Evolutionary conservation across 192 early-diverging fungal species (phyloP), one percentile per base, ranked within the genome.

Genomic region (Chytriomyces sp.): DNA sequence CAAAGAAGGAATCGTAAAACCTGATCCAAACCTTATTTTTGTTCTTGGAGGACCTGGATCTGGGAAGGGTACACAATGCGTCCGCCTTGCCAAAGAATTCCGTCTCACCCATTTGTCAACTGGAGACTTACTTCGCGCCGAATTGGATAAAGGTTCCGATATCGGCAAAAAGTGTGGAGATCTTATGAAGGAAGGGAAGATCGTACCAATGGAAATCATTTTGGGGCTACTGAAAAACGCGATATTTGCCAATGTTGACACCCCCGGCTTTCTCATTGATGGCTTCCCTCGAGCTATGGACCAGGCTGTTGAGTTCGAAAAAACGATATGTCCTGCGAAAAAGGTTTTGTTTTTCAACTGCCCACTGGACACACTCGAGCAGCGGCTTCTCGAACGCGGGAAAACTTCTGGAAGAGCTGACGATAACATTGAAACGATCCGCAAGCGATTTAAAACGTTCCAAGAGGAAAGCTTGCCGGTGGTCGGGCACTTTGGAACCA

Each of bases 21-120:
- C 89, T 96, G 44, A 80, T 88, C n/a, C 96, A 99, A 75, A 35
- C 35, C 35, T 35, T 4, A 35, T 35, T 35, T 35, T n/a, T 11
- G 16, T 26, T 94, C 16, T 85, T 93, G 10, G 93, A 44, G 83
- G 80, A n/a, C 80, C 80, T 10, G 80, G 80, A 35, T 68, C 76
- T 10, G 96, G 96, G 67, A 97, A 97, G 79, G 97, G 97, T 46
- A 98, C 97, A n/a, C 94, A 97, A 83, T 96, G 94, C 77, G 68
- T 20, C 24, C 44, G 67, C 45, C 81, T 99, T 45, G 92, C 91
- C 7, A 77, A 90, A 35, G 94, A 96, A 70, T 96, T 91, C 82
- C 91, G 89, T 24, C 95, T 97, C 81, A 92, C 93, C 20, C 97
- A 98, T 65, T 83, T 99, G 60, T 96, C 94, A 85, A 96, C 96